Conservation (phyloP, 345 rosid genomes). For the Eucalyptus erythrocorys region DNA sequence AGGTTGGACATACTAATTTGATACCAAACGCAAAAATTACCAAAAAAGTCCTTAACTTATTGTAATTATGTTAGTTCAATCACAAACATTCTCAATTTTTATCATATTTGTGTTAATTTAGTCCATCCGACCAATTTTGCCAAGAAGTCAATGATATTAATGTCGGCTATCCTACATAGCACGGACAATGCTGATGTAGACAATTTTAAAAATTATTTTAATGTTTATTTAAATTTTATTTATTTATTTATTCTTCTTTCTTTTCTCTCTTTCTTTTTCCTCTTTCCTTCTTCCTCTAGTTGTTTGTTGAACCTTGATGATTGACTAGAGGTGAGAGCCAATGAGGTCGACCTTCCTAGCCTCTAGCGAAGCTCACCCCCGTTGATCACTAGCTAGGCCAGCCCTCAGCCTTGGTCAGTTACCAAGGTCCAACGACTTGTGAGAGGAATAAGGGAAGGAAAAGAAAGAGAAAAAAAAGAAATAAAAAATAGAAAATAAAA, state of each 20-base stretch:
- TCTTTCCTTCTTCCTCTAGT: neutral
- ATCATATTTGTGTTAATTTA: no score
- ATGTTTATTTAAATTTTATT: no score
- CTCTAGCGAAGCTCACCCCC: no score
- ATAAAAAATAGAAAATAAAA: no score
- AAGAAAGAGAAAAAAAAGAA: no score
- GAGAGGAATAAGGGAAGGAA: neutral
- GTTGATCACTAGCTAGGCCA: no score
- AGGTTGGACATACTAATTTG: neutral
- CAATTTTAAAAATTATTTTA: no score
- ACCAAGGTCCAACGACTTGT: no score
- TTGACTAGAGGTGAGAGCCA: neutral
- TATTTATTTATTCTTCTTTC: no score
- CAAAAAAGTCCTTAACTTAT: no score
- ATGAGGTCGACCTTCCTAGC: neutral
- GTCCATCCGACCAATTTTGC: neutral
- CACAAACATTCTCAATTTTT: neutral
- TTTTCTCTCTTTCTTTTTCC: neutral
- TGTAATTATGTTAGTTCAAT: no score
- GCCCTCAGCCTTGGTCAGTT: no score
- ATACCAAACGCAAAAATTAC: neutral
- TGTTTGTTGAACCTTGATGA: neutral
- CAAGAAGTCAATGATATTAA: neutral
- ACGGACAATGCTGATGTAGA: accelerated
- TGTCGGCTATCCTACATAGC: accelerated